Conservation (phyloP, 176 grass and related monocot genomes). For the Bromus sterilis region DNA sequence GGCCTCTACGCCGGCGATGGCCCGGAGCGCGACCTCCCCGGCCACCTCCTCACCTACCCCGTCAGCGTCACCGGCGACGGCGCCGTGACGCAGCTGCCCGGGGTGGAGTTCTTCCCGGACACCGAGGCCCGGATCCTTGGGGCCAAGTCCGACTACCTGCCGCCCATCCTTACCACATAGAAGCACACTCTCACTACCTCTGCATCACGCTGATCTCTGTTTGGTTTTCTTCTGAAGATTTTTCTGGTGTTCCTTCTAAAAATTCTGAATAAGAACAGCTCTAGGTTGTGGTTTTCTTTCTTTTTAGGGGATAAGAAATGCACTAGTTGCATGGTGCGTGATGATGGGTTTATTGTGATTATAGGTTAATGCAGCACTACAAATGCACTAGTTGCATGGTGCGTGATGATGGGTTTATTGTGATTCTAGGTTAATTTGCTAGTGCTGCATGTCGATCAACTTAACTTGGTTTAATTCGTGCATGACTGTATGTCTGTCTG, state of each 20-base stretch:
- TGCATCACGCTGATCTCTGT: background rate
- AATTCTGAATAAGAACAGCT: conserved; percentile 18
- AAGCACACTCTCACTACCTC: background rate
- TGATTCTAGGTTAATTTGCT: background rate
- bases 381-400: background rate
- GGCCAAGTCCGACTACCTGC: conserved; percentile 74
- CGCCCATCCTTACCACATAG: conserved; percentile 74
- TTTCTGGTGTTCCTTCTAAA: background rate
- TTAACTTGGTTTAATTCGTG: background rate
- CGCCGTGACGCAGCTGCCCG: conserved; percentile 30
- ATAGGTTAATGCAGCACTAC: background rate
- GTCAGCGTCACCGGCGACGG: conserved; percentile 39
- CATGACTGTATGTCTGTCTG: background rate
- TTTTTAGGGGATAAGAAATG: background rate
- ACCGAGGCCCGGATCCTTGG: conserved; percentile 60
- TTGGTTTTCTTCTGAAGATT: background rate
- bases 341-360: background rate
- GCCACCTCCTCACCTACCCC: conserved; percentile 70
- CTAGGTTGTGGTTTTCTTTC: background rate
- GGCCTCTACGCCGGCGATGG: conserved; percentile 28
- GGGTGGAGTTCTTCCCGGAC: conserved; percentile 65
- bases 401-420: background rate
- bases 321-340: background rate
- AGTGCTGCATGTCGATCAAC: background rate
- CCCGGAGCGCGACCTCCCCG: conserved; percentile 44